phyloP scores from a whole-genome alignment of 2,329 filamentous ascomycete species.

The Hymenoscyphus salicellus region DNA sequence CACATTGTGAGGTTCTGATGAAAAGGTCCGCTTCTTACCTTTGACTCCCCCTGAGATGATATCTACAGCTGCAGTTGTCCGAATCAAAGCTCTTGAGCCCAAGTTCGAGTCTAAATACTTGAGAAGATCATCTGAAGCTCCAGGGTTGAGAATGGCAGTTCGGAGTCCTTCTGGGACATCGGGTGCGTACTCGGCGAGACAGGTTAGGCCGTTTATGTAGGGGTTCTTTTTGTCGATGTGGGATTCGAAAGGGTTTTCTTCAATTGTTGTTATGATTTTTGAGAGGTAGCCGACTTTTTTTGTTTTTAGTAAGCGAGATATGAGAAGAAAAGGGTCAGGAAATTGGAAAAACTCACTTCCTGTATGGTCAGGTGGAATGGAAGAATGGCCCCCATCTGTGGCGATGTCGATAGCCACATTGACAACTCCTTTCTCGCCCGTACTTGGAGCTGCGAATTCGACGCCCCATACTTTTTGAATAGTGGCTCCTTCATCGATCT shows the following conservation, averaged over 20 bases:
- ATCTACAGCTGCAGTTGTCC: slow-evolving; percentile 55
- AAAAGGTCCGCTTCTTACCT: neutral
- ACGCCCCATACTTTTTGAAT: too few species aligned
- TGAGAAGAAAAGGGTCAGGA: too few species aligned
- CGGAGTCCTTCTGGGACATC: neutral
- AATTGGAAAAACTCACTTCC: slow-evolving; percentile 35
- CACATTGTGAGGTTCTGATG: too few species aligned
- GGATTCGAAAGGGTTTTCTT: slow-evolving; percentile 46
- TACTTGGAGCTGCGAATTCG: too few species aligned
- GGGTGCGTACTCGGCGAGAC: neutral
- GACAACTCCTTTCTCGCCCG: too few species aligned
- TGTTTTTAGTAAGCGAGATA: too few species aligned
- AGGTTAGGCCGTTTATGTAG: slow-evolving; percentile 15
- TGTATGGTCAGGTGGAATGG: slow-evolving; percentile 59
- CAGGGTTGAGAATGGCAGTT: neutral
- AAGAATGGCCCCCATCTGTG: slow-evolving; percentile 60
- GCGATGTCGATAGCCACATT: slow-evolving; percentile 45
- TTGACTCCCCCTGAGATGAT: slow-evolving; percentile 53
- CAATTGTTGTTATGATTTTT: slow-evolving; percentile 64
- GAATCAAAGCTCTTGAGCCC: slow-evolving; percentile 42
- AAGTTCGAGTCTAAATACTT: neutral
- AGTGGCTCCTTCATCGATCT: too few species aligned
- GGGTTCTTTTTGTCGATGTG: slow-evolving; percentile 32
- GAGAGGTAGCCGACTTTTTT: slow-evolving; percentile 59
- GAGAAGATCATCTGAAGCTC: neutral